These are phyloP conservation scores for Entomortierella beljakovae DNA, from an alignment of 192 early-diverging fungal species.

Conservation along the genomic window DNA sequence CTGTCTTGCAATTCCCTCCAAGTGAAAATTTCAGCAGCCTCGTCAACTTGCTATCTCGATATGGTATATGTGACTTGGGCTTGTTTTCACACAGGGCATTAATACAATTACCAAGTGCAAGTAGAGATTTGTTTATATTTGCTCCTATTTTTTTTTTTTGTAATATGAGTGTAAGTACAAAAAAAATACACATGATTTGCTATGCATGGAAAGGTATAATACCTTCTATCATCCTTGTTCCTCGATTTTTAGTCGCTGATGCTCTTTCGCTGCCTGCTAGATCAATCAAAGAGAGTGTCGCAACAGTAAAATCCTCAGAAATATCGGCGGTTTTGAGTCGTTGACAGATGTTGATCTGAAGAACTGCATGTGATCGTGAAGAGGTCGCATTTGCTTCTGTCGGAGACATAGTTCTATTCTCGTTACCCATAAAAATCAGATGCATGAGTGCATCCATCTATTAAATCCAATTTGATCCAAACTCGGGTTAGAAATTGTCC, in stretches of 20 bases:
- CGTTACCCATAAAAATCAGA: constrained; percentile 77
- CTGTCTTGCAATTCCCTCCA: constrained; percentile 95
- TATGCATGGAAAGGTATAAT: too few species aligned
- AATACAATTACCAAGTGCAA: constrained; percentile 98
- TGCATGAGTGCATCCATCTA: constrained; percentile 74
- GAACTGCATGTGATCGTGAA: constrained; percentile 94
- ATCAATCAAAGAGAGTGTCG: constrained; percentile 92
- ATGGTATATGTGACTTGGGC: constrained; percentile 88
- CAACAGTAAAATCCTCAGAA: constrained; percentile 56
- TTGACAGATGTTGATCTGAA: constrained; percentile 40
- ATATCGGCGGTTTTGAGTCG: constrained; percentile 41
- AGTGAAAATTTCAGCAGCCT: constrained; percentile 95
- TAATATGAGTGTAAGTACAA: not conserved
- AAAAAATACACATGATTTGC: not conserved
- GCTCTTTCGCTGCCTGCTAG: constrained; percentile 96
- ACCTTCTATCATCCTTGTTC: constrained; percentile 81
- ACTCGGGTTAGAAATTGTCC: constrained; percentile 4
- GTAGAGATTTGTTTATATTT: constrained; percentile 93
- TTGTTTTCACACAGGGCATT: constrained; percentile 89
- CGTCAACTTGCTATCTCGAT: constrained; percentile 98
- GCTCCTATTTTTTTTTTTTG: constrained; percentile 76
- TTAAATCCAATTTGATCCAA: not conserved
- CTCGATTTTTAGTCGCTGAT: constrained; percentile 90
- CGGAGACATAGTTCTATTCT: constrained; percentile 77
- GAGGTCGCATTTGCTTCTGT: constrained; percentile 94